These are phyloP conservation scores for Endocalyx cinctus DNA, from an alignment of 2,329 filamentous ascomycete genomes.

Conservation along the genomic window DNA sequence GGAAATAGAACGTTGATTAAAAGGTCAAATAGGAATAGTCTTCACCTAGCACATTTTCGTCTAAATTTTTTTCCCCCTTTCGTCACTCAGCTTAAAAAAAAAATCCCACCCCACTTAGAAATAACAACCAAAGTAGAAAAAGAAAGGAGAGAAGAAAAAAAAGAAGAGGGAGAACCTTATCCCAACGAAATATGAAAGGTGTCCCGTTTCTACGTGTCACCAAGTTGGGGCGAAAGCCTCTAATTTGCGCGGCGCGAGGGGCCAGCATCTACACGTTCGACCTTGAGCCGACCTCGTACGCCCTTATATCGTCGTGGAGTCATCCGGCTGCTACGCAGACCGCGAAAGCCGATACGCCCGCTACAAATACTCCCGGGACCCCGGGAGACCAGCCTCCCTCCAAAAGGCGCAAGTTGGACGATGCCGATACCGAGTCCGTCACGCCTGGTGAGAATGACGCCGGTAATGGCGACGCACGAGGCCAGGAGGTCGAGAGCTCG, in stretches of 20 bases:
- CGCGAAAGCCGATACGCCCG: constrained; percentile 5
- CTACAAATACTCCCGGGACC: constrained; percentile 5
- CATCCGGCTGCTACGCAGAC: constrained; percentile 15
- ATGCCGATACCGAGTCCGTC: constrained; percentile 9
- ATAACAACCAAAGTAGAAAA: too few relatives aligned
- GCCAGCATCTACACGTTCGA: constrained; percentile 66
- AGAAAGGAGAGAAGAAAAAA: too few relatives aligned
- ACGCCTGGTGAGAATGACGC: constrained; percentile 3
- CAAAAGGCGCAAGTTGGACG: constrained; percentile 18
- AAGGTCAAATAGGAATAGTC: too few relatives aligned
- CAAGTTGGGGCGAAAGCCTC: constrained; percentile 38
- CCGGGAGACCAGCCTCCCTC: constrained; percentile 16
- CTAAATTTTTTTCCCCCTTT: too few relatives aligned
- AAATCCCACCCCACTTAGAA: too few relatives aligned
- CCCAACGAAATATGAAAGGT: too few relatives aligned
- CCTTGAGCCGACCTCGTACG: constrained; percentile 29
- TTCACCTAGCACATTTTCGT: too few relatives aligned
- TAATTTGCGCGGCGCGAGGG: constrained; percentile 71
- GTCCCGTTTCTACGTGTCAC: constrained; percentile 61
- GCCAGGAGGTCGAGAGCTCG: neutral
- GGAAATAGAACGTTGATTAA: too few relatives aligned
- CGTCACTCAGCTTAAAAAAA: too few relatives aligned
- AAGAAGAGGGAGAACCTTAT: too few relatives aligned
- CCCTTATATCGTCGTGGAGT: constrained; percentile 20
- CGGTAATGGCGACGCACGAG: constrained; percentile 1